Conservation (phyloP, 192 early-diverging fungal genomes). For the Coemansia sp. region DNA sequence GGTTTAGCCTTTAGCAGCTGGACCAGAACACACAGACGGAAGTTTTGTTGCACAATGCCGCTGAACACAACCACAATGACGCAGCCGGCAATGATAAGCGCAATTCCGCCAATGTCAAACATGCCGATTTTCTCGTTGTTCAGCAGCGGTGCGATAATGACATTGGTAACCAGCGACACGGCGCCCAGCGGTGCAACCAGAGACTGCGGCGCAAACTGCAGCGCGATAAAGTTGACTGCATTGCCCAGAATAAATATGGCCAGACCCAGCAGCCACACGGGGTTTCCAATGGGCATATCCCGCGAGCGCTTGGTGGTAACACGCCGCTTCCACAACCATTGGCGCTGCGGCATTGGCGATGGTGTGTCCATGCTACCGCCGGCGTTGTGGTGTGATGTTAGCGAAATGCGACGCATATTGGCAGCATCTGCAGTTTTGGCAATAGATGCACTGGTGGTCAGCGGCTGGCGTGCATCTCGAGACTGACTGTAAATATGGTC, state of each 20-base stretch:
- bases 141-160: constrained; percentile 72
- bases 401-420: neutral
- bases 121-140: constrained; percentile 68
- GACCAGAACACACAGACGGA: constrained; percentile 69
- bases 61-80: constrained; percentile 72
- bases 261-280: constrained; percentile 66
- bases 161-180: constrained; percentile 76
- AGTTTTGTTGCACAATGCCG: constrained; percentile 60
- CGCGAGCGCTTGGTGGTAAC: neutral
- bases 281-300: constrained; percentile 29
- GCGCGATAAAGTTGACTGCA: constrained; percentile 66
- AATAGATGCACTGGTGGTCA: neutral
- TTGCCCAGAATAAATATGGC: constrained; percentile 70
- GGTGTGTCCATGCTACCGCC: no score
- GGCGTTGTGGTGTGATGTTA: neutral
- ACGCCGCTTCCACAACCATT: neutral
- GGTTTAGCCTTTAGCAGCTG: constrained; percentile 60
- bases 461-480: neutral
- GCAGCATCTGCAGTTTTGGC: neutral
- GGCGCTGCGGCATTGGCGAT: neutral
- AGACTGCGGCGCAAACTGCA: constrained; percentile 82
- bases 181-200: constrained; percentile 75
- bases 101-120: constrained; percentile 69
- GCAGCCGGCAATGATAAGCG: constrained; percentile 72
- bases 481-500: neutral